Evolutionary conservation across 1,139 yeast genomes (phyloP), one percentile per base, ranked within the genome.

Genomic region (Candida anutae): DNA sequence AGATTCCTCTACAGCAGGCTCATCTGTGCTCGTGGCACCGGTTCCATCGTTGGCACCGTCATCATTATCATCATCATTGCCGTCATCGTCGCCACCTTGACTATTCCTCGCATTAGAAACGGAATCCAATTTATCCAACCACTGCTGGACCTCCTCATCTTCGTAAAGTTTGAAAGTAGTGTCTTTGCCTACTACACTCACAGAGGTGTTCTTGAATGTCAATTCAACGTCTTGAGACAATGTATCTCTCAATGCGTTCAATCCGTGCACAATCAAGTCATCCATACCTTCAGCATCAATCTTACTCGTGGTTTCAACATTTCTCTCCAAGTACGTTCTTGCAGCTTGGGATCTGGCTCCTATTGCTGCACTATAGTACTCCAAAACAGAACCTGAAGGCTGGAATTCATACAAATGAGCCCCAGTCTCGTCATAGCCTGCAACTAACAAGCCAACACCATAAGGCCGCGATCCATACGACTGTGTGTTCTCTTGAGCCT

Each of bases 301-400:
- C 6, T 15, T 12, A 21, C 76, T 64, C 44, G 84, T 82, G 23
- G 66, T 62, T 20, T 82, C 87, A 50, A 78, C 69, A 37, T 79
- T 78, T 51, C 95, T 77, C 56, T 90, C 98, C 50, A 93, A 63
- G 47, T 87, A 90, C 2, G 99, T 90, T 60, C 95, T 74, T 11
- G 96, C 96, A 26, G 97, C 97, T 60, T 90, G 99, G 2, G 97
- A 87, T 50, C 99, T 74, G 11, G 99, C 98, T 27, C 99, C 99
- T 50, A 90, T 87, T 24, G 98, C 95, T 8, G 96, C 81, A 22
- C 95, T 98, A 42, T 69, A 74, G 51, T 88, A 83, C 54, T 90
- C 97, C 48, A 87, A 67, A 15, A 82, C 94, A 17, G 93, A 79
- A 4, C 99, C 99, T 8, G 94, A 80, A 13, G 98, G 98, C 51